phyloP scores from a whole-genome alignment of 108 stramenopile species.

The Stephanodiscus minutulus region DNA sequence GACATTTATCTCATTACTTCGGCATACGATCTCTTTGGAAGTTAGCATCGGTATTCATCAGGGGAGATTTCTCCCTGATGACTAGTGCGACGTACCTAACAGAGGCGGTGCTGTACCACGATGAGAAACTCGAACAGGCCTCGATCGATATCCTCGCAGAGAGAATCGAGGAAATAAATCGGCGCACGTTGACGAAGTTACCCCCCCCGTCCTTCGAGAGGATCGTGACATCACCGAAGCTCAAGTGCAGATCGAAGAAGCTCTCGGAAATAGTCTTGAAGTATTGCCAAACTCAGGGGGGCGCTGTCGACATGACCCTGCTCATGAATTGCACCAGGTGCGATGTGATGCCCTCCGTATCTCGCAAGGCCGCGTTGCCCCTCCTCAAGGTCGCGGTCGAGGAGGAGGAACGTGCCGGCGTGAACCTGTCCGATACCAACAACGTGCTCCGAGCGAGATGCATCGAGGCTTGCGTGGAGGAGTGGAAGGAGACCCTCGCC shows the following conservation, averaged over 20 bases:
- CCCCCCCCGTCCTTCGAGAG: conserved; percentile 46
- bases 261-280: conserved; percentile 49
- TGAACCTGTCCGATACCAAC: conserved; percentile 38
- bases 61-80: conserved; percentile 38
- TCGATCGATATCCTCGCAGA: conserved; percentile 45
- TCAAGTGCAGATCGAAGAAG: conserved; percentile 49
- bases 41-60: conserved; percentile 44
- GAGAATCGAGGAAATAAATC: conserved; percentile 43
- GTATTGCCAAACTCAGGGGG: conserved; percentile 50
- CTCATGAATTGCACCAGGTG: conserved; percentile 47
- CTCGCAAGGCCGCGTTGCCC: conserved; percentile 47
- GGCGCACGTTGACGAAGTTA: conserved; percentile 40
- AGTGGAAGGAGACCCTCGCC: conserved; percentile 56
- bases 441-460: conserved; percentile 47
- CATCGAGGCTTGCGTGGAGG: conserved; percentile 52
- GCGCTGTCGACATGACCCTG: conserved; percentile 37
- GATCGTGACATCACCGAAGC: conserved; percentile 40
- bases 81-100: conserved; percentile 43
- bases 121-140: conserved; percentile 50
- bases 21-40: conserved; percentile 52
- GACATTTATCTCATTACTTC: conserved; percentile 57
- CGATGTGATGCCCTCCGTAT: conserved; percentile 50
- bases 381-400: conserved; percentile 47
- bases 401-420: conserved; percentile 28
- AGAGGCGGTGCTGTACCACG: conserved; percentile 46